Evolutionary conservation across 257 asterid species (phyloP), one percentile per base, ranked within the genome.

Genomic region (Nicotiana tabacum): DNA sequence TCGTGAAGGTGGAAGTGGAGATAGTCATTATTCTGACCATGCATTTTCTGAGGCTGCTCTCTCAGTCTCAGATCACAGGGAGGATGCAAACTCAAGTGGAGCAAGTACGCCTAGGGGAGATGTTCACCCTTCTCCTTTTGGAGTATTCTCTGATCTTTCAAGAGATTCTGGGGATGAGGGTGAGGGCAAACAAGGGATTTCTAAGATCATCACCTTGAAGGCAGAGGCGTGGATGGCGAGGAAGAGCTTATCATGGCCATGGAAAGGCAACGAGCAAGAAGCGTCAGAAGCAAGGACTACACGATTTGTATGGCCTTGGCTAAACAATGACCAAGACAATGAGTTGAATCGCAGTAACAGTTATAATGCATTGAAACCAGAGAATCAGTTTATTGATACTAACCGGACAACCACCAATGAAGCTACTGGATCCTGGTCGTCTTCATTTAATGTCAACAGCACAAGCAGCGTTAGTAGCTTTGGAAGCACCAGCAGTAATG

Each of bases 341-440:
- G 98, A 90, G 60, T 56, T 68, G 32, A 89, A 89, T 83, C 90
- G 53, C 46, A 29, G 67, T 64, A 93, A 77, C 76, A 82, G 86
- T 81, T 83, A 83, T 30, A 81, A 70, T 64, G 72, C 87, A 11
- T 84, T 85, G 32, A 92, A 89, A 78, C 77, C 89, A 15, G 98
- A 94, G 62, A 84, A 72, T 86, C 97, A 85, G 77, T 89, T 85
- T 53, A 65, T 79, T 81, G 92, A 91, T 82, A 83, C 84, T 85
- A 87, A 84, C 85, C 85, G 85, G 65, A 66, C 89, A n/a, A 87
- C 83, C 37, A 88, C 86, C 83, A 89, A 87, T 83, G 98, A 93
- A 84, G 95, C 95, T 85, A 85, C 94, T 3, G 97, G 97, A 39
- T 94, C 97, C 76, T 92, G 98, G 98, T 90, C 95, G 98, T 90